Evolutionary conservation across 306 rosid species (phyloP).

Genomic region (Pueraria montana): DNA sequence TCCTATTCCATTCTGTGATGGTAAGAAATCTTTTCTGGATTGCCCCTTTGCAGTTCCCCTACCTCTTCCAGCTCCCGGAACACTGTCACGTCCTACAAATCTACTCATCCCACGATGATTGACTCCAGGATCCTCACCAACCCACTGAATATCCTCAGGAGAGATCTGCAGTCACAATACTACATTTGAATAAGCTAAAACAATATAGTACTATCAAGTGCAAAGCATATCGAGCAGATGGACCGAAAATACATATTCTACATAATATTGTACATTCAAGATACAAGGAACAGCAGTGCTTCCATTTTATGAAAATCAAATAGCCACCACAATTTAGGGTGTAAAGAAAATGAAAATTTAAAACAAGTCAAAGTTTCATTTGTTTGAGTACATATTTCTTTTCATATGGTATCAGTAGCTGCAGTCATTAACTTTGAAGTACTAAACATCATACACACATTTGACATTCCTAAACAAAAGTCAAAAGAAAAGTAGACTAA

Average conservation of each 20-base stretch:
- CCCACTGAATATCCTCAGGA: slow-evolving; percentile 92
- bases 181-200: slow-evolving; percentile 41
- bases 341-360: not conserved
- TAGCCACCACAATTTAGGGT: slow-evolving; percentile 13
- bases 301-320: slow-evolving; percentile 19
- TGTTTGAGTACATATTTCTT: not conserved
- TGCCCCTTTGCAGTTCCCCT: slow-evolving; percentile 79
- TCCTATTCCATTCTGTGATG: slow-evolving; percentile 86
- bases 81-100: slow-evolving; percentile 64
- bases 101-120: slow-evolving; percentile 74
- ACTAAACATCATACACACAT: not conserved
- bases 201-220: slow-evolving; percentile 13
- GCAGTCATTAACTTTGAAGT: slow-evolving; percentile 10
- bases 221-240: slow-evolving; percentile 32
- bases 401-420: slow-evolving; percentile 18
- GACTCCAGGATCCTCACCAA: slow-evolving; percentile 88
- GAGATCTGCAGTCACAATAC: slow-evolving; percentile 72
- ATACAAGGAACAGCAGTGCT: slow-evolving; percentile 23
- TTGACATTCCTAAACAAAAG: slow-evolving; percentile 7
- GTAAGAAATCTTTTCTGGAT: slow-evolving; percentile 75
- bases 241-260: slow-evolving; percentile 25
- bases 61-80: slow-evolving; percentile 81
- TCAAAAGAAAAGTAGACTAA: slow-evolving; percentile 2
- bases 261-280: slow-evolving; percentile 5
- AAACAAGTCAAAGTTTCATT: not conserved